A percentile compares a stretch with the other conserved stretches of the same genome.
phyloP scores from a whole-genome alignment of 805 yeast genomes.

The Kodamaea nitidulidarum region DNA sequence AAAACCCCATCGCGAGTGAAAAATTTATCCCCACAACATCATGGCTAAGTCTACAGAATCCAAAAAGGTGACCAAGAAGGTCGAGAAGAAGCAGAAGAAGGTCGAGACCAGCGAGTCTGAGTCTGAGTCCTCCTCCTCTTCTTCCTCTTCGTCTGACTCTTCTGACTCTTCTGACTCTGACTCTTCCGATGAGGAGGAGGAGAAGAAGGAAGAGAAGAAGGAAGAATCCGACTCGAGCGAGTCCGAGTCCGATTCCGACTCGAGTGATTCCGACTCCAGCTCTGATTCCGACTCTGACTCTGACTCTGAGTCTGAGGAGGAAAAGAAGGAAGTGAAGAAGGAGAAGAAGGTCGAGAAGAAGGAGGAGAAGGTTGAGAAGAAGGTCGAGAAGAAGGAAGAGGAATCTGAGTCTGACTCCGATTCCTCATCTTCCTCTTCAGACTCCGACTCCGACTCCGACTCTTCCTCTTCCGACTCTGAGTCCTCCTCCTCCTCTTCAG shows the following conservation, averaged over 20 bases:
- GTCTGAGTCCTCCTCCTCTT: conserved; percentile 12
- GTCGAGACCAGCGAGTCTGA: conserved; percentile 19
- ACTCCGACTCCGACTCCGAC: conserved; percentile 18
- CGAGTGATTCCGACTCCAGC: conserved; percentile 17
- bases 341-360: conserved; percentile 14
- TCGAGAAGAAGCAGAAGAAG: conserved; percentile 19
- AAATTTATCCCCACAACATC: conserved; percentile 8
- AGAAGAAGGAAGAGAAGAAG: conserved; percentile 7
- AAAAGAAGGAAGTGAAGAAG: conserved; percentile 13
- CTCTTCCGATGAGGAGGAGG: conserved; percentile 24
- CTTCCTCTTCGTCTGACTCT: conserved; percentile 18
- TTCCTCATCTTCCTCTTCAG: conserved; percentile 22
- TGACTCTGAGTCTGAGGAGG: conserved; percentile 12
- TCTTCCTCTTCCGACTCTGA: conserved; percentile 21
- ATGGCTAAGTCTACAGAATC: conserved; percentile 40
- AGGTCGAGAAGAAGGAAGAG: no score
- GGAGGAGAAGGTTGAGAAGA: conserved; percentile 12
- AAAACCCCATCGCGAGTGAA: conserved; percentile 3
- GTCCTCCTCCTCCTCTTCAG: conserved; percentile 28
- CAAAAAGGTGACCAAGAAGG: conserved; percentile 23
- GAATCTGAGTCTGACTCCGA: conserved; percentile 26
- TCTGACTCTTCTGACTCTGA: conserved; percentile 23
- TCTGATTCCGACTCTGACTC: conserved; percentile 29
- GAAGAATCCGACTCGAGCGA: conserved; percentile 13
- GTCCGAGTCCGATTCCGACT: conserved; percentile 29